phyloP scores from a whole-genome alignment of 2,329 filamentous ascomycete species.

The Claviceps citrina region DNA sequence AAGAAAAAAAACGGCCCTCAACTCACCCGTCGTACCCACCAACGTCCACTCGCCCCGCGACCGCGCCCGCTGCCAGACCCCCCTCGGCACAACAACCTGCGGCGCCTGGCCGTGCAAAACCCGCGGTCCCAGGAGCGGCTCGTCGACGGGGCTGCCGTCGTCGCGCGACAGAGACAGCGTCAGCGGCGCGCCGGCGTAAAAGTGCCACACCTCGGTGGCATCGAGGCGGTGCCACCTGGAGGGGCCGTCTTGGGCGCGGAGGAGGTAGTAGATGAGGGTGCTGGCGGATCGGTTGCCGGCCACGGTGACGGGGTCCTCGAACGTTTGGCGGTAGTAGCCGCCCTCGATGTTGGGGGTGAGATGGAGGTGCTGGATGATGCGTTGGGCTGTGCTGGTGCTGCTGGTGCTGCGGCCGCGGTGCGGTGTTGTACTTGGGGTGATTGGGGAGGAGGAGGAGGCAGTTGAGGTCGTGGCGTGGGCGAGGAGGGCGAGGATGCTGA shows the following conservation, averaged over 20 bases:
- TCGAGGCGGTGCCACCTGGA: constrained; percentile 35
- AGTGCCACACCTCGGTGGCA: constrained; percentile 35
- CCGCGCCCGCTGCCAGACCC: constrained; percentile 30
- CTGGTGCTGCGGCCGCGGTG: too few relatives aligned
- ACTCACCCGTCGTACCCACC: constrained; percentile 20
- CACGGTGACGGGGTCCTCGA: constrained; percentile 21
- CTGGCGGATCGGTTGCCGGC: constrained; percentile 26
- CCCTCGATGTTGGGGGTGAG: constrained; percentile 31
- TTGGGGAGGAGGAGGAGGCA: too few relatives aligned
- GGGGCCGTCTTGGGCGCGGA: constrained; percentile 25
- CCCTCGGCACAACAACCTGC: constrained; percentile 25
- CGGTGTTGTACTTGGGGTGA: too few relatives aligned
- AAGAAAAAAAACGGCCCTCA: background rate
- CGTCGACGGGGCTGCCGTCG: constrained; percentile 18
- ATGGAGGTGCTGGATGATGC: constrained; percentile 26
- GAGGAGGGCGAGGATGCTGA: too few relatives aligned
- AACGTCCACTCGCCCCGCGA: constrained; percentile 27
- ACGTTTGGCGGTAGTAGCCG: constrained; percentile 33
- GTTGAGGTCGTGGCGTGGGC: too few relatives aligned
- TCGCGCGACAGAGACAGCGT: constrained; percentile 27
- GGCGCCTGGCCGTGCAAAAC: constrained; percentile 25
- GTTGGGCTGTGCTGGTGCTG: too few relatives aligned
- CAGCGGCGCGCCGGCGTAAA: constrained; percentile 36
- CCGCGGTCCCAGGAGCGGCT: constrained; percentile 23
- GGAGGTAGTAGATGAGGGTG: constrained; percentile 38